Evolutionary conservation across 1,284 basidiomycete genomes (phyloP), one percentile per base, ranked within the genome.

Genomic region (Omphalotus olearius): DNA sequence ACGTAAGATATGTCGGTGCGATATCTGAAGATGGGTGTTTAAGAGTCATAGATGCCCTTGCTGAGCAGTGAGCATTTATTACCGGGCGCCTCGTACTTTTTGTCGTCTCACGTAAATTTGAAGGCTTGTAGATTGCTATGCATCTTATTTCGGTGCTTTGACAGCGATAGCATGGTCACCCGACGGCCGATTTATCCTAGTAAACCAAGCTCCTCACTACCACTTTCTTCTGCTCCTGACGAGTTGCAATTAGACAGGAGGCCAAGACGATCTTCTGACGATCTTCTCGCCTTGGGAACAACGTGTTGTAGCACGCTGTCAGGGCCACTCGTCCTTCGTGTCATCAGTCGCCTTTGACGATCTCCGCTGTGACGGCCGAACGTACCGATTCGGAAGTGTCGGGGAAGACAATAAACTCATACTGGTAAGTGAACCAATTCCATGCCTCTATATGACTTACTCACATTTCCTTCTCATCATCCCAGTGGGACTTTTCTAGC

Each of bases 241-340:
- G 43, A 53, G 17, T n/a, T 18, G 17, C 52, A 35, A 49, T 30
- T 42, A 77, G 74, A 76, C 77, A 25, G 77, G 77, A 14, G 77
- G 77, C 1, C 77, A 98, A 74, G 96, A 99, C 64, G 96, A 99
- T 63, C 77, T 99, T 10, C 75, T 98, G 45, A 96, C 94, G 1
- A 89, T 97, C 55, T 91, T 92, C 64, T 93, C 93, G 0, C 91
- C 92, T 0, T 88, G 87, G 77, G 94, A 97, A 64, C 87, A 91
- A 62, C 82, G 93, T 7, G 84, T 98, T 11, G 83, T 99, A n/a
- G 96, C 96, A 2, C 80, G 95, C 45, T 98, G 95, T 70, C 94
- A 98, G 68, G 97, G 96, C 0, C 96, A 99, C 65, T 89, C 92
- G 0, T 95, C 92, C 1, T 98, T 97, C 63, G 91, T 99, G 4